Conservation (phyloP, 352 stramenopile species). For the Hyphochytrium catenoides region DNA sequence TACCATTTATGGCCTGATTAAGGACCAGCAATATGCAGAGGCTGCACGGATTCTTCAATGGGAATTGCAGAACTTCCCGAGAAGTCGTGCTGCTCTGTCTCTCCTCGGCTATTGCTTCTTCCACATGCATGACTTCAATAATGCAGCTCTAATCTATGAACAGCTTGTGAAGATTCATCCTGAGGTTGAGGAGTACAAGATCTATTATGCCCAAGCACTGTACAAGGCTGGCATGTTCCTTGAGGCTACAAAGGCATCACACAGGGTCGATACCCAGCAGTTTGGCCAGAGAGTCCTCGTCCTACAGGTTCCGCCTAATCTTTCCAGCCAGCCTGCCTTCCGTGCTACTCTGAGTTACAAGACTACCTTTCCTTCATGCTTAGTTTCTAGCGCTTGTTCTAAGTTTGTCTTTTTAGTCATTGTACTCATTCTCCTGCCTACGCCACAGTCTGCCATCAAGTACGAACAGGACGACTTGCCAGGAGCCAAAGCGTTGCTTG, state of each 20-base stretch:
- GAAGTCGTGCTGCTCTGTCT: slow-evolving; percentile 69
- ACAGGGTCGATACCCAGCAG: too few species aligned
- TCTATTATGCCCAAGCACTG: slow-evolving; percentile 82
- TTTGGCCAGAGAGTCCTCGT: too few species aligned
- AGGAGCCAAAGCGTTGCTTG: slow-evolving; percentile 63
- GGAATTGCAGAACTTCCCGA: slow-evolving; percentile 74
- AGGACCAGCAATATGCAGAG: slow-evolving; percentile 76
- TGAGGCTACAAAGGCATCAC: slow-evolving; percentile 22
- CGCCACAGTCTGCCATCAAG: slow-evolving; percentile 72
- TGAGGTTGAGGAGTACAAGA: slow-evolving; percentile 79
- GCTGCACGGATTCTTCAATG: slow-evolving; percentile 73
- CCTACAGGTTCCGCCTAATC: too few species aligned
- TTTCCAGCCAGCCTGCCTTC: too few species aligned
- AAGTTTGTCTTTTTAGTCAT: too few species aligned
- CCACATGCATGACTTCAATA: slow-evolving; percentile 74
- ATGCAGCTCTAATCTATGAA: slow-evolving; percentile 78
- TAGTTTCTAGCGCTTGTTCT: too few species aligned
- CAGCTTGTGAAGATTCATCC: slow-evolving; percentile 75
- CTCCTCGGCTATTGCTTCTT: slow-evolving; percentile 95
- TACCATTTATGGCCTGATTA: slow-evolving; percentile 80
- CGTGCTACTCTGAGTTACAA: too few species aligned
- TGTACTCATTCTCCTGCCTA: too few species aligned
- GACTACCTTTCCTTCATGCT: too few species aligned
- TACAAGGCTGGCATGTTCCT: slow-evolving; percentile 59
- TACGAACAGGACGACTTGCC: slow-evolving; percentile 86